phyloP scores from a whole-genome alignment of 345 rosid species.

The Hypericum perforatum region DNA sequence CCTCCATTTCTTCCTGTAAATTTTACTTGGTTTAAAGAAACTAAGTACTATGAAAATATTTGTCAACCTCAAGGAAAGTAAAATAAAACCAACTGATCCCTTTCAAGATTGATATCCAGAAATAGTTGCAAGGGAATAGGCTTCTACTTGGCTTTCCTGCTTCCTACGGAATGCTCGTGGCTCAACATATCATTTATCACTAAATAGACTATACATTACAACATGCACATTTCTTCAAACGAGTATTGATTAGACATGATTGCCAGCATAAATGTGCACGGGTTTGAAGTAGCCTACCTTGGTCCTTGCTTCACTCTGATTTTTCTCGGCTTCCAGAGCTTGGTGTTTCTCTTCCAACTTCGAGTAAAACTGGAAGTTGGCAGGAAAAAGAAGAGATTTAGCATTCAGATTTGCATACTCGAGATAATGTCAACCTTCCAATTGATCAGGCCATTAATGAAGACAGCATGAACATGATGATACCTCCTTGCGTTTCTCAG shows the following conservation, averaged over 20 bases:
- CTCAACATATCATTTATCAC: too few relatives aligned
- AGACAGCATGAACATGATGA: not conserved
- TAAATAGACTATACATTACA: too few relatives aligned
- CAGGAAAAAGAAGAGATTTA: slow-evolving; percentile 1
- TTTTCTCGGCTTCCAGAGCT: slow-evolving; percentile 5
- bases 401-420: too few relatives aligned
- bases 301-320: not conserved
- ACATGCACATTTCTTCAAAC: too few relatives aligned
- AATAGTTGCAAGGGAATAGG: too few relatives aligned
- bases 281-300: not conserved
- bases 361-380: slow-evolving; percentile 2
- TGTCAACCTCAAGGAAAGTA: not conserved
- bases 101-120: too few relatives aligned
- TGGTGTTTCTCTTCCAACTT: slow-evolving; percentile 2
- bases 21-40: not conserved
- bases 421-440: slow-evolving; percentile 6
- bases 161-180: too few relatives aligned
- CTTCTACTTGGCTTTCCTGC: too few relatives aligned
- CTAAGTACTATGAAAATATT: not conserved
- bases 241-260: too few relatives aligned
- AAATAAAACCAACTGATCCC: too few relatives aligned
- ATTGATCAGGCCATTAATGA: not conserved
- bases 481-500: slow-evolving; percentile 11
- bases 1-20: slow-evolving; percentile 28
- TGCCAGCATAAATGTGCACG: too few relatives aligned